These are phyloP conservation scores for Harringtonia aguacate DNA, from an alignment of 2,329 filamentous ascomycete species.

Conservation along the genomic window DNA sequence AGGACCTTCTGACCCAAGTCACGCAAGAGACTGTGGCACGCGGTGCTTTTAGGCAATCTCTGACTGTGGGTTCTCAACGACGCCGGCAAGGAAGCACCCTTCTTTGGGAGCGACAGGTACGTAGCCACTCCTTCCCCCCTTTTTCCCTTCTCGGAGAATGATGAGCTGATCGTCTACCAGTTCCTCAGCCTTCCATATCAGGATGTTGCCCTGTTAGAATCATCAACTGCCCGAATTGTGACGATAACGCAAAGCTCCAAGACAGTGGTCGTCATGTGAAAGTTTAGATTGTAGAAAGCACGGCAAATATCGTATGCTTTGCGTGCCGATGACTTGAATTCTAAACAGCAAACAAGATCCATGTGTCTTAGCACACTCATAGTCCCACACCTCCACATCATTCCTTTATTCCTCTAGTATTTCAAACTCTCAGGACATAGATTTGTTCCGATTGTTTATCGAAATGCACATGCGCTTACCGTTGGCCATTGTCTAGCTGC, in stretches of 20 bases:
- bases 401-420: too few relatives aligned
- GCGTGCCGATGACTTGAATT: too few relatives aligned
- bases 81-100: slow-evolving; percentile 50
- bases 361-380: too few relatives aligned
- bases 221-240: background rate
- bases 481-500: too few relatives aligned
- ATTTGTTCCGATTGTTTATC: too few relatives aligned
- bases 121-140: slow-evolving; percentile 8
- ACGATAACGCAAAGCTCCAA: background rate
- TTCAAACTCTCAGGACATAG: too few relatives aligned
- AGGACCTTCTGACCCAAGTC: slow-evolving; percentile 33
- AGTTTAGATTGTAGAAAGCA: too few relatives aligned
- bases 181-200: slow-evolving; percentile 51
- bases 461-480: too few relatives aligned
- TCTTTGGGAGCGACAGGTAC: slow-evolving; percentile 67
- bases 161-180: slow-evolving; percentile 39
- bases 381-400: too few relatives aligned
- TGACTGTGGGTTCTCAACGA: slow-evolving; percentile 60
- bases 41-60: slow-evolving; percentile 66
- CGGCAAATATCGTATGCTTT: too few relatives aligned
- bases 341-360: too few relatives aligned
- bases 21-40: slow-evolving; percentile 51
- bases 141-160: background rate
- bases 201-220: slow-evolving; percentile 26
- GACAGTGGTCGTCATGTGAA: too few relatives aligned